Evolutionary conservation across 441 rosid genomes (phyloP), one percentile per base, ranked within the genome.

Genomic region (Adansonia madagascariensis): DNA sequence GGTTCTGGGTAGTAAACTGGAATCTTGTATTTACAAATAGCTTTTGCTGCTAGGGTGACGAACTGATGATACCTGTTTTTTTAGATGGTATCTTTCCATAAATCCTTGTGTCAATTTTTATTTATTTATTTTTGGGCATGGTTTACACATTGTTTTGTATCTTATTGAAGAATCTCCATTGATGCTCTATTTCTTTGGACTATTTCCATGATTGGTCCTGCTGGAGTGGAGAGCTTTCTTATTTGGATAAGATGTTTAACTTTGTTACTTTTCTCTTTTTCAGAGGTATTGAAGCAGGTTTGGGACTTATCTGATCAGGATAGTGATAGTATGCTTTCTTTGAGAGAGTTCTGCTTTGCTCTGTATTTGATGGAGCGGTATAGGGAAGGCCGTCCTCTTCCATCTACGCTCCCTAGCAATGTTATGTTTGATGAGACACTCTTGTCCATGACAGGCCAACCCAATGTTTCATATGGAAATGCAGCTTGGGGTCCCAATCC

Each of bases 301-400:
- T 95, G 98, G 98, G 98, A 95, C 84, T 83, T 95, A 79, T 93
- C 98, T 53, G 98, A 95, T 89, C 98, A 95, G 88, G 98, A 95
- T 73, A 87, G 80, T 82, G 98, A 95, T 81, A 92, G 94, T 84
- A 95, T 95, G 98, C 98, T 95, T 84, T 93, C 98, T 78, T 85
- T 93, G 89, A 91, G 95, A 83, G 98, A 95, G 80, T 95, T 95
- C 79, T 95, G 98, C 89, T 89, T 90, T 87, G 91, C 98, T 72
- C 91, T 95, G 71, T 95, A 95, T 85, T 83, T 95, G 86, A 95
- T 95, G 98, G 98, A 95, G 88, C 93, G 94, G 64, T 90, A 73
- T 80, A 93, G 95, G 85, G 98, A 92, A 83, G 98, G 98, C 31
- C 90, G 90, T 77, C 88, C 95, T 78, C 98, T 93, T 82, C 98